Base-by-base conservation (phyloP, 1,284 basidiomycete species). In the Pterulicium gracile region DNA sequence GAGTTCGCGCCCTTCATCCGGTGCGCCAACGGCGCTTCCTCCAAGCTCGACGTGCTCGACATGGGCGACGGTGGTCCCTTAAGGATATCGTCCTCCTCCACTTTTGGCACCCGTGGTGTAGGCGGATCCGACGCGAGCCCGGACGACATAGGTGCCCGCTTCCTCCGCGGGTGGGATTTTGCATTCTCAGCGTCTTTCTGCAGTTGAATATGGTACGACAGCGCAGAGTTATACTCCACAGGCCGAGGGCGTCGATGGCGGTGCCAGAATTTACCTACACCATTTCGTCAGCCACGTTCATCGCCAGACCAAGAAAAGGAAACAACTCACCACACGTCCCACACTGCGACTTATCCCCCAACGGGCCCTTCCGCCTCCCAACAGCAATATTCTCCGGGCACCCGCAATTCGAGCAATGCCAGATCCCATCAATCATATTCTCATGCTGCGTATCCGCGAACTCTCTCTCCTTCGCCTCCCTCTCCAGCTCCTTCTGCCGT, bases 331-430 rank as follows among this genome's bases (percentile, higher is more conserved):
- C 90, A 65, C 94, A 97, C 22, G 80, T 77, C 35, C 87, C 89
- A 65, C 94, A 98, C 58, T 96, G 81, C 17, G 82, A 87, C 64
- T 93, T 92, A 58, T 91, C 84, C 19, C 93, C 92, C 48, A 91
- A 65, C 2, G 89, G 90, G 2, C 92, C 92, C 61, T 94, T 94
- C 54, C 88, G 72, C 52, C 86, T 69, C 5, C 90, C 88, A 45
- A 90, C 70, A 2, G 90, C 86, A 46, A 93, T 81, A 52, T 68
- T 77, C 57, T 90, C 91, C 0, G 92, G 90, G 57, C 87, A 87
- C 15, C 91, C 91, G 53, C 84, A 93, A 58, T 92, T 92, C 39
- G 86, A 89, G 61, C 91, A 95, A 65, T 91, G 88, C 91, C 91
- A 95, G 2, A 84, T 71, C 1, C 88, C 89, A 55, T 91, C 69